Percentiles rank a stretch among this genome's conserved stretches.
phyloP scores from a whole-genome alignment of 2,329 filamentous ascomycete species.

The Aspergillus eucalypticola region DNA sequence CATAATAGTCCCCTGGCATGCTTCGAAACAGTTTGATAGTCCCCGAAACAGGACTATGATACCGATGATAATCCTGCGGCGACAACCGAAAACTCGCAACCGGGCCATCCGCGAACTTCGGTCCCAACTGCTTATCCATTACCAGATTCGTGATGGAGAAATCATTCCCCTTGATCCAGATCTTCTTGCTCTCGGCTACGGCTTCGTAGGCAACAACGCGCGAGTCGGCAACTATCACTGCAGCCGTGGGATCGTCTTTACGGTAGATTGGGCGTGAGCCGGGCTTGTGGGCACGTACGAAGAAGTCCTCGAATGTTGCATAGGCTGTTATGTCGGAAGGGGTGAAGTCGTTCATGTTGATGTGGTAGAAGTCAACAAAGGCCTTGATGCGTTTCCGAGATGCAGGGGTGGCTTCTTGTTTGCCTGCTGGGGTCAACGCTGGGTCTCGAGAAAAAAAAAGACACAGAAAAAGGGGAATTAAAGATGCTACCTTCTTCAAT shows the following conservation, averaged over 20 bases:
- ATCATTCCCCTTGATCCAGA: constrained; percentile 49
- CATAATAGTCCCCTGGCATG: constrained; percentile 48
- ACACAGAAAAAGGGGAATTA: too few relatives aligned
- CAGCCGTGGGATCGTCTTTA: constrained; percentile 28
- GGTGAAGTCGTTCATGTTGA: constrained; percentile 37
- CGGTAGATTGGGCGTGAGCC: constrained; percentile 37
- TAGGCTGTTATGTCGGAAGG: constrained; percentile 39
- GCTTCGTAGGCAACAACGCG: constrained; percentile 40
- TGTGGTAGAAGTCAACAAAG: constrained; percentile 27
- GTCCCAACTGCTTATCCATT: constrained; percentile 34
- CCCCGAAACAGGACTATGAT: constrained; percentile 47
- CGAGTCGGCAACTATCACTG: constrained; percentile 40
- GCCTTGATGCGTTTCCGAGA: constrained; percentile 39
- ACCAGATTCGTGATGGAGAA: constrained; percentile 46
- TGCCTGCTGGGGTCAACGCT: not conserved
- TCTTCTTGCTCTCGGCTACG: constrained; percentile 33
- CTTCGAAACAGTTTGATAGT: constrained; percentile 39
- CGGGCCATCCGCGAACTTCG: constrained; percentile 36
- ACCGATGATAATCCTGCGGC: constrained; percentile 51
- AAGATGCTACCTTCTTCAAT: constrained; percentile 27
- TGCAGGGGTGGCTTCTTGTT: constrained; percentile 27
- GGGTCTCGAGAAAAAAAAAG: too few relatives aligned
- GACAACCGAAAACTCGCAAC: constrained; percentile 47
- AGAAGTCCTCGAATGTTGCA: constrained; percentile 43
- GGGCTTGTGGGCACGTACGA: constrained; percentile 36